Evolutionary conservation across 1,284 basidiomycete genomes (phyloP), one percentile per base, ranked within the genome.

Genomic region (Coniophora puteana): DNA sequence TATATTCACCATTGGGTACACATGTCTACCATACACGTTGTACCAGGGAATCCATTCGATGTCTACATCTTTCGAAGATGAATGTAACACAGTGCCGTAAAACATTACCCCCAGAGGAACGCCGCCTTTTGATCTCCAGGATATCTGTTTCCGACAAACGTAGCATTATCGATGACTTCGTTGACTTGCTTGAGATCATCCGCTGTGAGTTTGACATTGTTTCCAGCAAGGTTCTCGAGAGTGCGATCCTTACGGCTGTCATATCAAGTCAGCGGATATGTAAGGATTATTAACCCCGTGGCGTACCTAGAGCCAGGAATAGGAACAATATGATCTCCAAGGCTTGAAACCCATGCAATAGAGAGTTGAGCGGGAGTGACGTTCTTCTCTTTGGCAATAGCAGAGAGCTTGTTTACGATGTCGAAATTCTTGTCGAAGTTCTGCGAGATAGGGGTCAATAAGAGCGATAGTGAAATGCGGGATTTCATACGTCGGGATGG

Each of bases 351-450:
- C 76, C 80, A 85, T 2, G 76, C 79, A 12, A 86, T 63, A 13
- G 68, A 68, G 13, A 84, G 61, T 53, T 85, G 81, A 3, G 72
- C 71, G 0, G 75, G 54, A 1, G 74, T 74, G 11, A 76, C 50
- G 1, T 64, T 63, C 58, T 71, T 74, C 52, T 62, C 65, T 38
- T 57, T 50, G 0, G 78, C 74, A 31, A 80, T 59, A n/a, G 54
- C 58, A 28, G 66, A 49, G 40, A 78, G 48, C 13, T 58, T 57
- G 20, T 76, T 65, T 1, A 78, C 76, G 8, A 85, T 63, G 38
- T 67, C 63, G 33, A 76, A 50, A 51, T 84, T 83, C 46, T 73
- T 63, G 36, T 66, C 60, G 38, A 80, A 68, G 44, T 71, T 72
- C 59, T 59, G 23, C 33, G 28, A 24, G 22, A 14, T 14, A n/a